Percentiles rank a stretch among this genome's conserved stretches.
Conservation (phyloP, 2,329 filamentous ascomycete genomes). For the Karstenula rhodostoma region DNA sequence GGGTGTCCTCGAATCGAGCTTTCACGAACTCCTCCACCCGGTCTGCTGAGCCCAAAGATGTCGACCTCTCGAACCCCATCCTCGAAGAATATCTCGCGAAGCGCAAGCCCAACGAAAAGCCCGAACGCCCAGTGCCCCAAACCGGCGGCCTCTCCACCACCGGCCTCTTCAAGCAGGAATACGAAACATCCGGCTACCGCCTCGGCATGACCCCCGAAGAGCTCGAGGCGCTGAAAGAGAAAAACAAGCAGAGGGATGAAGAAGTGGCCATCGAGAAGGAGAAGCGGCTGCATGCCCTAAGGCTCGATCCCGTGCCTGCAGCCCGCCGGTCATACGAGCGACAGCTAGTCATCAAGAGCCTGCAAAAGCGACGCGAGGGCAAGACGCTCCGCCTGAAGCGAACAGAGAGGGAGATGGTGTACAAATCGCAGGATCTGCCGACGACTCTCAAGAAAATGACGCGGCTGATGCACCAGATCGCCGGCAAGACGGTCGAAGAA, state of each 20-base stretch:
- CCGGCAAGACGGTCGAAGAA: conserved; percentile 92
- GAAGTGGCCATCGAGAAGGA: conserved; percentile 18
- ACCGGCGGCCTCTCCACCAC: conserved; percentile 28
- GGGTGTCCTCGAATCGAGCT: conserved; percentile 26
- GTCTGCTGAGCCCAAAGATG: conserved; percentile 15
- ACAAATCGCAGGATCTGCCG: conserved; percentile 76
- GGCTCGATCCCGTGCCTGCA: conserved; percentile 78
- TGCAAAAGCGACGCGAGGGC: conserved; percentile 71
- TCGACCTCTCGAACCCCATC: conserved; percentile 60
- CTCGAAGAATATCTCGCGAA: conserved; percentile 64
- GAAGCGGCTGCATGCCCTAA: conserved; percentile 63
- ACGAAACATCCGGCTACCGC: conserved; percentile 36
- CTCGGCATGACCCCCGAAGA: conserved; percentile 29
- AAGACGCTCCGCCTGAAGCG: conserved; percentile 73
- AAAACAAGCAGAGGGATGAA: conserved; percentile 19
- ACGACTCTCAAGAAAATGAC: conserved; percentile 93
- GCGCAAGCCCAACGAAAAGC: conserved; percentile 18
- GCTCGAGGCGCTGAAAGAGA: conserved; percentile 21
- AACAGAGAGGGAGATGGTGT: conserved; percentile 65
- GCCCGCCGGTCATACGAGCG: conserved; percentile 79
- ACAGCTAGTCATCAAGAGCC: conserved; percentile 80
- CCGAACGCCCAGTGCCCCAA: conserved; percentile 20
- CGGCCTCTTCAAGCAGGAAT: conserved; percentile 36
- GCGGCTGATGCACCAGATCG: conserved; percentile 84
- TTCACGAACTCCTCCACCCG: conserved; percentile 19